Base-by-base conservation (phyloP, 176 grass and related monocot species). In the Oryza rufipogon region DNA sequence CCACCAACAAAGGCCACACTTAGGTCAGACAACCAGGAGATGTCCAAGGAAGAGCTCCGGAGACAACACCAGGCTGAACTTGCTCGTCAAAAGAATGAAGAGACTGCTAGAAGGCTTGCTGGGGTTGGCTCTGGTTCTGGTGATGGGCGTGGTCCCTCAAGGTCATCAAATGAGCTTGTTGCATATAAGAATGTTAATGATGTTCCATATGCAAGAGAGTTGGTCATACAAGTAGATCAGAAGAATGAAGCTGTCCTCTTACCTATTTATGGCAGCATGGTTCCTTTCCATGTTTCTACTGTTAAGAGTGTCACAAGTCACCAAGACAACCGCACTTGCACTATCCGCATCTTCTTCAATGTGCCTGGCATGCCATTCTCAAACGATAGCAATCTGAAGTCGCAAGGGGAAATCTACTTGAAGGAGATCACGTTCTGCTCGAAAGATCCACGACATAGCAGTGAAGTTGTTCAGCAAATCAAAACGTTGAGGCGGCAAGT, bases 221-320 rank as follows among this genome's bases (percentile, higher is more conserved):
- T 95, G 77, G 86, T 86, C 38, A 98, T 98, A 86, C 91, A 95
- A 77, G 92, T 98, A 20, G 91, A 95, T 52, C 87, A 90, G 71
- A 95, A 93, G 84, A 93, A 95, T n/a, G 95, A 98, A 71, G 89
- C 91, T 82, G 66, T 98, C 33, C 91, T 98, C 17, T 85, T 98
- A 56, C 95, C 95, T 48, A 93, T 98, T 34, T 92, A 90, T 88
- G 95, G 92, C 36, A 91, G 79, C 77, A 93, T 91, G 91, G 89
- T 93, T 60, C 91, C 92, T 54, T 98, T 98, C 80, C 95, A 98
- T 85, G 87, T 98, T 82, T 95, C 92, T 72, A 98, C 95, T 42
- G 65, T 98, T 47, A 98, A 93, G 85, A 98, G 85, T 73, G 95
- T 91, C 46, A 83, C 89, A 44, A 95, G 80, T 34, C 92, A 95